These are phyloP conservation scores for Excoecaria cochinchinensis DNA, from an alignment of 345 rosid species.

Conservation along the genomic window DNA sequence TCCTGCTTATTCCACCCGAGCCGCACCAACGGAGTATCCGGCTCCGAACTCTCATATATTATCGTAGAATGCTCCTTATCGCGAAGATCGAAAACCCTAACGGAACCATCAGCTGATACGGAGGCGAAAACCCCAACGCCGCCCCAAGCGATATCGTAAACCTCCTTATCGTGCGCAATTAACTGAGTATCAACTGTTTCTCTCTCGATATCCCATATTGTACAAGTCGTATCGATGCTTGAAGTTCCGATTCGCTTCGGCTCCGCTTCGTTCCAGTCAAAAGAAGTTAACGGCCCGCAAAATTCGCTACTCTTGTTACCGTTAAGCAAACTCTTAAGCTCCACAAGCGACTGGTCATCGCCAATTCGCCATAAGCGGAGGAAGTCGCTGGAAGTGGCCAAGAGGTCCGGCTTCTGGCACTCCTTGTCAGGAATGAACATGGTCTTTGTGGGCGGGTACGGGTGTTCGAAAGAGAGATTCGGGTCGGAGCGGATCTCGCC, in stretches of 20 bases:
- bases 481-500: slow-evolving; percentile 93
- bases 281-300: slow-evolving; percentile 90
- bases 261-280: slow-evolving; percentile 96
- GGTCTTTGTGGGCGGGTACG: slow-evolving; percentile 84
- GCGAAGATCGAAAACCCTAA: slow-evolving; percentile 79
- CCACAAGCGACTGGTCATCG: slow-evolving; percentile 67
- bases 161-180: slow-evolving; percentile 96
- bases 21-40: slow-evolving; percentile 84
- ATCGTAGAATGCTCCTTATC: slow-evolving; percentile 94
- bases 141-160: slow-evolving; percentile 96
- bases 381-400: slow-evolving; percentile 90
- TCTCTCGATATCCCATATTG: slow-evolving; percentile 92
- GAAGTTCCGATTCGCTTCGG: slow-evolving; percentile 89
- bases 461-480: slow-evolving; percentile 86
- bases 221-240: slow-evolving; percentile 88
- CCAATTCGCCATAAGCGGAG: slow-evolving; percentile 83
- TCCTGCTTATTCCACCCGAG: slow-evolving; percentile 99
- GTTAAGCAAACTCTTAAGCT: slow-evolving; percentile 69
- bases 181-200: slow-evolving; percentile 93
- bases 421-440: slow-evolving; percentile 94
- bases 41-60: slow-evolving; percentile 90
- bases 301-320: slow-evolving; percentile 87
- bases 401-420: slow-evolving; percentile 81
- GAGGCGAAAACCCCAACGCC: slow-evolving; percentile 93
- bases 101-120: slow-evolving; percentile 91